A percentile compares a stretch with the other conserved stretches of the same genome.
phyloP scores from a whole-genome alignment of 2,329 filamentous ascomycete genomes.

The Aspergillus vadensis region DNA sequence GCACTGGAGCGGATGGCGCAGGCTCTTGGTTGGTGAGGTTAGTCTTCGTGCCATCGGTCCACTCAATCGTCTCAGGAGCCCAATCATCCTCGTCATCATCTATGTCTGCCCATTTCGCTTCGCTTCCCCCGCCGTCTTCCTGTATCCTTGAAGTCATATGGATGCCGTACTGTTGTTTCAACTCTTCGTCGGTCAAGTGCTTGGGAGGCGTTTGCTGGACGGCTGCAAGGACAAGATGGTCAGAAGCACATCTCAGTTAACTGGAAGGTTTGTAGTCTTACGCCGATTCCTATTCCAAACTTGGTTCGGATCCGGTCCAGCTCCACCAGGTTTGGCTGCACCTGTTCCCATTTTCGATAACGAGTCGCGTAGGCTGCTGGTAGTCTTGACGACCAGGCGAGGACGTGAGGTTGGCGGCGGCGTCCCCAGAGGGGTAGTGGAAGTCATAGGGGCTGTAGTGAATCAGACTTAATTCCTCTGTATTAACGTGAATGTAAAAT shows the following conservation, averaged over 20 bases:
- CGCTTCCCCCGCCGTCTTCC: slow-evolving; percentile 62
- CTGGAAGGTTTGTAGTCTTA: slow-evolving; percentile 34
- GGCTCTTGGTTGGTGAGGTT: slow-evolving; percentile 54
- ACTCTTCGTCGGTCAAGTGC: slow-evolving; percentile 67
- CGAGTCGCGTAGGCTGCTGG: slow-evolving; percentile 54
- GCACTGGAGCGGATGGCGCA: slow-evolving; percentile 19
- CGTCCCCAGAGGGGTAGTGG: slow-evolving; percentile 41
- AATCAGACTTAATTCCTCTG: slow-evolving; percentile 12
- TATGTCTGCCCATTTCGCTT: slow-evolving; percentile 69
- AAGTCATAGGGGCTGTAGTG: slow-evolving; percentile 36
- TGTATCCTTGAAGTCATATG: slow-evolving; percentile 67
- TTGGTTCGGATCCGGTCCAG: slow-evolving; percentile 66
- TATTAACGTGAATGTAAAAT: slow-evolving; percentile 20
- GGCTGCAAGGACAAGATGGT: slow-evolving; percentile 40
- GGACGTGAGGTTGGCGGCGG: slow-evolving; percentile 55
- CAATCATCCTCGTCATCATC: slow-evolving; percentile 70
- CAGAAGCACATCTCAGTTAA: slow-evolving; percentile 16
- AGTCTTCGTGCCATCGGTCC: slow-evolving; percentile 70
- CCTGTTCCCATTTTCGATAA: slow-evolving; percentile 52
- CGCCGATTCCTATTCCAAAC: slow-evolving; percentile 71
- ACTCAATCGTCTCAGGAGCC: slow-evolving; percentile 68
- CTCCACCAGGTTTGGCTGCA: slow-evolving; percentile 48
- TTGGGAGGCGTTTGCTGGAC: slow-evolving; percentile 60
- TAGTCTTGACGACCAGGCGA: slow-evolving; percentile 65
- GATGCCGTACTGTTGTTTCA: slow-evolving; percentile 69